phyloP scores from a whole-genome alignment of 208 protist genomes.

The Acanthamoeba healyi region DNA sequence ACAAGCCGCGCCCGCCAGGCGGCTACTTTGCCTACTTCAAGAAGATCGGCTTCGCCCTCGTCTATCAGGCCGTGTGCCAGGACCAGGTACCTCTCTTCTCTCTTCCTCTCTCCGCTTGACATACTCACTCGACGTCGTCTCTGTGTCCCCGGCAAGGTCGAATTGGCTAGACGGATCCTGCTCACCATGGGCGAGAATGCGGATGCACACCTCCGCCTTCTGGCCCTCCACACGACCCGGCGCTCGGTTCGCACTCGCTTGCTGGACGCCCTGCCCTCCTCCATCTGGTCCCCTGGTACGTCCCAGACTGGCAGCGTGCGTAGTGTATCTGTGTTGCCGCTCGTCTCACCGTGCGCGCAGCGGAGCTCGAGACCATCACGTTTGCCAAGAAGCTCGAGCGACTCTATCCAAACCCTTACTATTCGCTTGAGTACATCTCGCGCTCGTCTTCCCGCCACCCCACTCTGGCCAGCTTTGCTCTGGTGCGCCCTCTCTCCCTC shows the following conservation, averaged over 20 bases:
- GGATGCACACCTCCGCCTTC: neutral
- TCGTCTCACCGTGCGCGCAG: neutral
- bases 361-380: neutral
- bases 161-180: neutral
- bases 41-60: conserved; percentile 10
- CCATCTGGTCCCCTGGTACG: neutral
- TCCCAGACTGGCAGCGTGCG: neutral
- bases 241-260: neutral
- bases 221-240: conserved; percentile 16
- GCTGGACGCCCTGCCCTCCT: neutral
- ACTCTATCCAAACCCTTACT: conserved; percentile 51
- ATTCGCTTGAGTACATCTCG: conserved; percentile 46
- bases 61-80: conserved; percentile 61
- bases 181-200: conserved; percentile 14
- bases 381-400: neutral
- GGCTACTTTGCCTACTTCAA: conserved; percentile 8
- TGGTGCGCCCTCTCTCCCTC: neutral
- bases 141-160: too few species aligned
- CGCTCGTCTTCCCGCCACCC: neutral
- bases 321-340: neutral
- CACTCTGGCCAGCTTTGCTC: neutral
- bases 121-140: too few species aligned
- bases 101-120: too few species aligned
- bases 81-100: too few species aligned
- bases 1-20: neutral